Conservation (phyloP, 2,329 filamentous ascomycete genomes). For the Stagonosporopsis vannaccii region DNA sequence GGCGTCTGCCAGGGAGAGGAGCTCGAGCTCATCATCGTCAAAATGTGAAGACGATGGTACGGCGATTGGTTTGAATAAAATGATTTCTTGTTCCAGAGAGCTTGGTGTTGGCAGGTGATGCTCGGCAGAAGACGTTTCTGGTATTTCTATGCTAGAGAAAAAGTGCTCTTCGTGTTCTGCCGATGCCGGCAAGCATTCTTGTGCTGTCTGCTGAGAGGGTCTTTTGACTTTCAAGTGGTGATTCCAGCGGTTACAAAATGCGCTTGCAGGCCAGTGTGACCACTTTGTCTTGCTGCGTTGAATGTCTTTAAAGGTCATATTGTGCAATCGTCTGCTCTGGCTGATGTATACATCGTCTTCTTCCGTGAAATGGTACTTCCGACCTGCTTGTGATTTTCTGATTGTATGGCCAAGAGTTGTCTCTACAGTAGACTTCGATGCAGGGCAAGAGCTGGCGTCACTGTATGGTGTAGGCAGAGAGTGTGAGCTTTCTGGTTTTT, state of each 20-base stretch:
- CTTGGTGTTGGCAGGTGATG: conserved; percentile 42
- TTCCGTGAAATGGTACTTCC: conserved; percentile 36
- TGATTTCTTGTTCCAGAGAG: conserved; percentile 29
- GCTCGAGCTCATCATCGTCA: conserved; percentile 38
- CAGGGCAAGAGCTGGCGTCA: neutral
- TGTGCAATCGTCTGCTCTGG: conserved; percentile 35
- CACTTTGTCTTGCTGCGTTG: conserved; percentile 29
- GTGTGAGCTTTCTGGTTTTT: neutral
- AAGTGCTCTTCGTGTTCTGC: conserved; percentile 7
- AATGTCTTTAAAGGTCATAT: conserved; percentile 36
- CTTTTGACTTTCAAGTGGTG: conserved; percentile 19
- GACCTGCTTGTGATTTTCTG: neutral
- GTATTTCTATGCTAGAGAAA: conserved; percentile 12
- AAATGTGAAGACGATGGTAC: conserved; percentile 31
- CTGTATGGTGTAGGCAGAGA: neutral
- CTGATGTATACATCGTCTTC: conserved; percentile 49
- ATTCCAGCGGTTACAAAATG: conserved; percentile 28
- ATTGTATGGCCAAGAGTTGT: too few relatives aligned
- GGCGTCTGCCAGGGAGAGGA: conserved; percentile 33
- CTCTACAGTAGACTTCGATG: neutral
- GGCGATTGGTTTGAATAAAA: neutral
- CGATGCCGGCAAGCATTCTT: neutral
- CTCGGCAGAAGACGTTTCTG: conserved; percentile 8
- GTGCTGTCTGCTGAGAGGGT: conserved; percentile 11
- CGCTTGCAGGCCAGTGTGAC: conserved; percentile 25